Evolutionary conservation across 352 stramenopile species (phyloP), one percentile per base, ranked within the genome.

Genomic region (Blastocystis sp.): DNA sequence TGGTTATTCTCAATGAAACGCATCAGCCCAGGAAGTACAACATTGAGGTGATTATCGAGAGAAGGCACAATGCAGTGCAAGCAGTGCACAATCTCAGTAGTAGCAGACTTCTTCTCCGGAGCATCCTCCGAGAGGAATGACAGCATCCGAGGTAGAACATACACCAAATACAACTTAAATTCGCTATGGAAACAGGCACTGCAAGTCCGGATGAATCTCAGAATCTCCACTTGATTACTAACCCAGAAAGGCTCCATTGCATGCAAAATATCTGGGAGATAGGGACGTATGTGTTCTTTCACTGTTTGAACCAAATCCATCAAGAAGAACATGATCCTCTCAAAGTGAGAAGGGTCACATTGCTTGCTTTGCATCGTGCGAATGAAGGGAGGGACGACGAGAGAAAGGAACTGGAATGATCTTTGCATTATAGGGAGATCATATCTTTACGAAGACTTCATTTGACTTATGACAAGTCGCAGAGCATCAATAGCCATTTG

Each of bases 381-480:
- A 62, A 99, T 90, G 56, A 99, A 98, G 41, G 98, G 96, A 18
- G 97, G 97, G 39, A 99, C 93, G 90, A 99, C 98, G 50, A 96
- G 95, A 81, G 96, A 95, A 26, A 99, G 93, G 90, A 98, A 99
- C 5, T 94, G 95, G 54, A 98, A 95, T 87, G 95, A 98, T 81
- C 96, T 94, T 0, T 95, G 92, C 2, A 95, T 96, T 0, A 99
- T 92, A 62, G 94, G 96, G 90, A 98, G 97, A 93, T 43, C 8
- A 62, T 18, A 37, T 16, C n/a, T 16, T 62, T 4, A 81, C 73
- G 73, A 47, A 11, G 13, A 66, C 26, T 68, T 85, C 47, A 43
- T 39, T n/a, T 66, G 26, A 24, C 50, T 66, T 8, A 99, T 99
- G 79, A 99, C 98, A 76, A 98, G 98, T 93, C 98, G 98, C 39